phyloP scores from a whole-genome alignment of 768 basidiomycete species.

The Hygrocybe coccinea region DNA sequence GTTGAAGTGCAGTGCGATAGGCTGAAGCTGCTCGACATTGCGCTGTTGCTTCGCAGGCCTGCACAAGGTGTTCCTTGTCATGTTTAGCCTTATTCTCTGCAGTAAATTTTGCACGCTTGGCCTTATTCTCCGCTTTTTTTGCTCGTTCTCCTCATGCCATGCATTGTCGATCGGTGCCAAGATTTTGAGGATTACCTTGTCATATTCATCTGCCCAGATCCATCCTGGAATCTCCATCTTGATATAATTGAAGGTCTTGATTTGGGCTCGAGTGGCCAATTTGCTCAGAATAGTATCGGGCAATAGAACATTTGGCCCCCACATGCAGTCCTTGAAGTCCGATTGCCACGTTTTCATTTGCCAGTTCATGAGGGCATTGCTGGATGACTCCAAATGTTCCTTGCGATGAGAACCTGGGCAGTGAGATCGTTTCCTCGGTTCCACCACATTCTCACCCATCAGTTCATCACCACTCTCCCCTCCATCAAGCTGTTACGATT shows the following conservation, averaged over 20 bases:
- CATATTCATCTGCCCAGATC: constrained; percentile 17
- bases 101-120: constrained; percentile 5
- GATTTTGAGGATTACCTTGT: constrained; percentile 16
- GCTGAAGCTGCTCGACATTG: not conserved
- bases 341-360: not conserved
- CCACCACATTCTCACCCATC: no score
- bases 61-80: not conserved
- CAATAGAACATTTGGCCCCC: constrained; percentile 14
- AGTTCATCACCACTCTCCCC: no score
- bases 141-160: constrained; percentile 2
- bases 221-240: constrained; percentile 2
- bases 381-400: no score
- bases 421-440: no score
- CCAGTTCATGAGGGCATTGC: not conserved
- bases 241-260: constrained; percentile 15
- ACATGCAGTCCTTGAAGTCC: not conserved
- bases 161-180: constrained; percentile 11
- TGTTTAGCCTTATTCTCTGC: constrained; percentile 6
- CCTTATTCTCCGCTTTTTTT: constrained; percentile 9
- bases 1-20: not conserved
- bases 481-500: no score
- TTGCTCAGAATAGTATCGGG: constrained; percentile 25
- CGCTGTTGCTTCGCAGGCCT: not conserved
- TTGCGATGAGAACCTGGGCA: no score
- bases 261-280: constrained; percentile 17